These are phyloP conservation scores for Pichia cactophila DNA, from an alignment of 1,139 yeast species.

Conservation along the genomic window DNA sequence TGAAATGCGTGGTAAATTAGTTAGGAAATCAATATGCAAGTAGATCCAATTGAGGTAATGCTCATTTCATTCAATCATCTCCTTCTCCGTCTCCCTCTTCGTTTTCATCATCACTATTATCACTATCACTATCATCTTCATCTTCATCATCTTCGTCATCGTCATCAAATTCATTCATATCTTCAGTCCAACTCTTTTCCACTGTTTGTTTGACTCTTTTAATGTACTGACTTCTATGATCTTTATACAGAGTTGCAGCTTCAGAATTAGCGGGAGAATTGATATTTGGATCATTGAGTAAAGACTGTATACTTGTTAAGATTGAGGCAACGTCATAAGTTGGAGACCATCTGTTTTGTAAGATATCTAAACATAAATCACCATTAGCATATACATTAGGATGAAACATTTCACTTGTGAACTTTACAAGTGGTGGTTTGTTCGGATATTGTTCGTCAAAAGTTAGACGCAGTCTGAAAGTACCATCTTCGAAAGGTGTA, in stretches of 20 bases:
- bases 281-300: constrained; percentile 92
- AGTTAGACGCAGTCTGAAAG: constrained; percentile 77
- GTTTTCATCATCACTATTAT: constrained; percentile 2
- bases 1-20: too few relatives aligned
- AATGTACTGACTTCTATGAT: constrained; percentile 86
- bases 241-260: constrained; percentile 92
- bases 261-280: constrained; percentile 97
- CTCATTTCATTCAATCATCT: not conserved
- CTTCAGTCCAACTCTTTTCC: constrained; percentile 77
- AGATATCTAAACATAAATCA: constrained; percentile 88
- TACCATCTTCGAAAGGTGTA: constrained; percentile 97
- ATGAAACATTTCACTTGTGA: constrained; percentile 91
- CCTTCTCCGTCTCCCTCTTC: not conserved
- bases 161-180: constrained; percentile 55
- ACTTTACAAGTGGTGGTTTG: constrained; percentile 90
- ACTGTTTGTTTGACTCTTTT: constrained; percentile 92
- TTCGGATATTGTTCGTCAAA: constrained; percentile 98
- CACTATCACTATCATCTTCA: constrained; percentile 16
- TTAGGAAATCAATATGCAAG: not conserved
- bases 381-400: constrained; percentile 96
- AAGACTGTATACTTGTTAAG: constrained; percentile 77
- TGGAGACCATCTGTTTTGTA: constrained; percentile 98
- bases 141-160: constrained; percentile 46
- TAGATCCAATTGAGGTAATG: not conserved
- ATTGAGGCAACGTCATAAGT: constrained; percentile 98